Base-by-base conservation (phyloP, 1,139 yeast genomes). In the Sugiyamaella paludigena region DNA sequence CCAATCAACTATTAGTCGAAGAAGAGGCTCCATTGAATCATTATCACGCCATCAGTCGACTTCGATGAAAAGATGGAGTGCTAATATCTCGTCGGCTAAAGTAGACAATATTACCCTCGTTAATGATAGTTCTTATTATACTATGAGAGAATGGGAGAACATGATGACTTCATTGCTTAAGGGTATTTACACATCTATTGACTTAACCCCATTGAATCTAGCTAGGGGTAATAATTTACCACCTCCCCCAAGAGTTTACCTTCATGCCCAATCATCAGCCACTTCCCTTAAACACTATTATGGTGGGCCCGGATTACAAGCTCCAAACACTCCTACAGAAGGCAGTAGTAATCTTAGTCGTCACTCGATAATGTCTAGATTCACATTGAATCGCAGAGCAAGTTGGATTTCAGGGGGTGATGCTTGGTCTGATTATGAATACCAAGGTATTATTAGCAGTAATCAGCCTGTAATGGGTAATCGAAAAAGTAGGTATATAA, bases 151-250 rank as follows among this genome's bases (percentile, higher is more conserved):
- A 15, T 65, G 68, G 68, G 63, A 61, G 37, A 42, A 41, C 16
- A 45, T 59, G 13, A 52, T 64, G 12, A 45, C 44, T 7, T 47
- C 55, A 1, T 45, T 65, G 7, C 53, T 65, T 24, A 60, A 63
- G 38, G 55, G 58, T 27, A 57, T 64, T 13, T 65, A 64, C 44
- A 48, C 57, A 7, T 63, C 68, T 1, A 61, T 65, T 16, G 66
- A 63, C 12, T 38, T 58, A 31, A 48, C 50, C 15, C 68, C 68
- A 4, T 56, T 65, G 19, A 57, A 57, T 28, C 44, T 63, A 26
- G 63, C 65, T 24, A 36, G 43, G 13, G 38, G 40, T n/a, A 33
- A 38, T 2, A 39, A 37, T 33, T 11, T 28, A 26, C 43, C 37
- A 7, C 36, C 45, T 12, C 42, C 41, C 3, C 53, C 51, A 5